Evolutionary conservation across 106 monocot genomes (phyloP).

Genomic region (Dioscorea alata): DNA sequence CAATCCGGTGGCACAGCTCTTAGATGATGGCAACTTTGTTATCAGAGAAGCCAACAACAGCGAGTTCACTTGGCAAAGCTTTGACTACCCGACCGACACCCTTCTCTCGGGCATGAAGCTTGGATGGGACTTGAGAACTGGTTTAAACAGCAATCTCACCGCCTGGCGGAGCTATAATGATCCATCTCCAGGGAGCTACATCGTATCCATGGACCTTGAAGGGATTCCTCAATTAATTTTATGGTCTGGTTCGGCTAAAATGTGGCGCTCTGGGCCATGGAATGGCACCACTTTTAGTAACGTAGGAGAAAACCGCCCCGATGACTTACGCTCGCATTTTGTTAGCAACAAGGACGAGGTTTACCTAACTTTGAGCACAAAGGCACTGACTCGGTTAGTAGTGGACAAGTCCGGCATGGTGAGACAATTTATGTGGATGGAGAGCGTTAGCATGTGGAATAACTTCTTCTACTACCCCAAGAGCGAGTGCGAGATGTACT

Average conservation of each 20-base stretch:
- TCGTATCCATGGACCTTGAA: slow-evolving; percentile 20
- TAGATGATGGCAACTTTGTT: slow-evolving; percentile 35
- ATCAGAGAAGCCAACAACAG: slow-evolving; percentile 36
- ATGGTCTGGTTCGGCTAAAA: slow-evolving; percentile 1
- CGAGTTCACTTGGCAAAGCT: too few relatives aligned
- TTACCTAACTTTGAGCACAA: not conserved
- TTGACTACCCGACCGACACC: slow-evolving; percentile 28
- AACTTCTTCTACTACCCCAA: slow-evolving; percentile 18
- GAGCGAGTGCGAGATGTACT: slow-evolving; percentile 25
- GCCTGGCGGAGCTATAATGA: slow-evolving; percentile 41
- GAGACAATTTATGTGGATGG: slow-evolving; percentile 22
- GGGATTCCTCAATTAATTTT: slow-evolving; percentile 26
- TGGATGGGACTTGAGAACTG: slow-evolving; percentile 11
- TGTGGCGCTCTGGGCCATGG: slow-evolving; percentile 47
- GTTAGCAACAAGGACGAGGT: not conserved
- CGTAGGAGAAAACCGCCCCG: not conserved
- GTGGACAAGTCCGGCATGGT: slow-evolving; percentile 8
- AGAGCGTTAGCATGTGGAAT: slow-evolving; percentile 14
- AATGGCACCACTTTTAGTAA: slow-evolving; percentile 24
- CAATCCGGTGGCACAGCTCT: slow-evolving; percentile 3
- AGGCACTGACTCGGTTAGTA: slow-evolving; percentile 9
- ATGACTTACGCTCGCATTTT: not conserved
- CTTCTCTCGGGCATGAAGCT: slow-evolving; percentile 34
- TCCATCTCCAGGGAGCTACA: slow-evolving; percentile 38
- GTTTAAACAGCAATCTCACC: slow-evolving; percentile 16